A percentile compares a stretch with the other conserved stretches of the same genome.
These are phyloP conservation scores for Prasinococcaceae sp. DNA, from an alignment of 139 green algal species.

Conservation along the genomic window DNA sequence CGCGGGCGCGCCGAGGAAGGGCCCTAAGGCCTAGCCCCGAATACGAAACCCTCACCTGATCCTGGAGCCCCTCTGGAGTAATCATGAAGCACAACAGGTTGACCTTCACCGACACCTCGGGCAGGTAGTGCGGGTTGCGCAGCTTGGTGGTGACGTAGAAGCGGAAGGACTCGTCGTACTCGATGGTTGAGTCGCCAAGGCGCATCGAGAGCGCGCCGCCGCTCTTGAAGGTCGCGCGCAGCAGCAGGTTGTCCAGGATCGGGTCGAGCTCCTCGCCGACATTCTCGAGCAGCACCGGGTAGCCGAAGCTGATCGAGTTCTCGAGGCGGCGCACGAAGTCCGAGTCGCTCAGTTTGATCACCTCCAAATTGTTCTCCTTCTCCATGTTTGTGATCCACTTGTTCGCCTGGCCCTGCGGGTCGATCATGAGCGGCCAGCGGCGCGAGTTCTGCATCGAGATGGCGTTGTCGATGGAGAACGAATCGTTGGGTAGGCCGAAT, in stretches of 20 bases:
- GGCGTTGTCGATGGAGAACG: slow-evolving; percentile 64
- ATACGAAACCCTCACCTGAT: no score
- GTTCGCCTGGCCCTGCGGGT: slow-evolving; percentile 68
- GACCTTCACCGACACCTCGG: slow-evolving; percentile 67
- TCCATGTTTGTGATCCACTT: slow-evolving; percentile 74
- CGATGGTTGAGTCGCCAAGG: slow-evolving; percentile 54
- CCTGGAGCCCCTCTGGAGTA: slow-evolving; percentile 57
- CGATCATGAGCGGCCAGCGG: slow-evolving; percentile 69
- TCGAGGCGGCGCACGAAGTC: slow-evolving; percentile 63
- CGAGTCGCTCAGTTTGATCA: slow-evolving; percentile 60
- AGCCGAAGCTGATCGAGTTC: slow-evolving; percentile 64
- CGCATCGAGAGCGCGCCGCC: slow-evolving; percentile 36
- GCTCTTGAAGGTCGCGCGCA: slow-evolving; percentile 60
- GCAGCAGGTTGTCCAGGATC: slow-evolving; percentile 60
- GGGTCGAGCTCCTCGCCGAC: slow-evolving; percentile 62
- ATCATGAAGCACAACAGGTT: slow-evolving; percentile 73
- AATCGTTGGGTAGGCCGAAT: slow-evolving; percentile 64
- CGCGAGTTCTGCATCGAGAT: slow-evolving; percentile 55
- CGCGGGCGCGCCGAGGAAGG: no score
- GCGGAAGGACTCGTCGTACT: slow-evolving; percentile 59
- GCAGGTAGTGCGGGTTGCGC: slow-evolving; percentile 68
- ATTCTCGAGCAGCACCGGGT: slow-evolving; percentile 68
- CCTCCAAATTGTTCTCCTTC: slow-evolving; percentile 39
- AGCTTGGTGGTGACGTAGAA: slow-evolving; percentile 84
- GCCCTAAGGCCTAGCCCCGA: no score